These are phyloP conservation scores for Lodderomyces margitis DNA, from an alignment of 1,139 yeast genomes.

Conservation along the genomic window DNA sequence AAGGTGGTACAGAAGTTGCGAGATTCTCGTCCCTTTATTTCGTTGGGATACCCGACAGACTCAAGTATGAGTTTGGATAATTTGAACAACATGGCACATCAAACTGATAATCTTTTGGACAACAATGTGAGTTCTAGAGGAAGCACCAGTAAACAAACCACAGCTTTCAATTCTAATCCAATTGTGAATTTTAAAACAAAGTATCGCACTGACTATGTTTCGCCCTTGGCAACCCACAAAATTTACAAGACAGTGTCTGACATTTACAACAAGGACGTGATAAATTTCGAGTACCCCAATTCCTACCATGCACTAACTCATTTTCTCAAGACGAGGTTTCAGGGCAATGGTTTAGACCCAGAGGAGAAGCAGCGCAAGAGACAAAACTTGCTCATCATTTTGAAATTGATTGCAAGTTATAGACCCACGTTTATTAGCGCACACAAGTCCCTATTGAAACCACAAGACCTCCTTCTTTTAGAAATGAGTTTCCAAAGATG, in stretches of 20 bases:
- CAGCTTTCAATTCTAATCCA: constrained; percentile 8
- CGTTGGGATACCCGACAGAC: constrained; percentile 32
- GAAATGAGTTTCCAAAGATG: constrained; percentile 72
- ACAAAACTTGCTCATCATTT: constrained; percentile 50
- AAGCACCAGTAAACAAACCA: background rate
- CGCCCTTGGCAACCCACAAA: constrained; percentile 60
- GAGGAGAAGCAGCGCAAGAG: constrained; percentile 36
- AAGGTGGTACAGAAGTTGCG: constrained; percentile 22
- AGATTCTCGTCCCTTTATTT: constrained; percentile 42
- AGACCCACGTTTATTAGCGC: constrained; percentile 75
- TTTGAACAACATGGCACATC: constrained; percentile 14
- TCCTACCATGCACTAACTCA: constrained; percentile 63
- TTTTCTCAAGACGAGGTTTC: constrained; percentile 54
- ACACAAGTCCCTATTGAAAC: constrained; percentile 59
- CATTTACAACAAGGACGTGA: constrained; percentile 53
- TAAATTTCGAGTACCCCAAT: constrained; percentile 64
- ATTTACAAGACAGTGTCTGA: constrained; percentile 64
- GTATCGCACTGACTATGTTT: constrained; percentile 31
- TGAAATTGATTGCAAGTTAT: constrained; percentile 67
- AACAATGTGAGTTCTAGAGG: constrained; percentile 12
- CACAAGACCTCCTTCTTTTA: constrained; percentile 62
- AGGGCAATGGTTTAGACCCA: constrained; percentile 33
- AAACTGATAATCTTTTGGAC: constrained; percentile 17
- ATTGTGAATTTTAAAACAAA: constrained; percentile 11
- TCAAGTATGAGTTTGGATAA: constrained; percentile 12